Base-by-base conservation (phyloP, 2,329 filamentous ascomycete species). In the Setomelanomma holmii region DNA sequence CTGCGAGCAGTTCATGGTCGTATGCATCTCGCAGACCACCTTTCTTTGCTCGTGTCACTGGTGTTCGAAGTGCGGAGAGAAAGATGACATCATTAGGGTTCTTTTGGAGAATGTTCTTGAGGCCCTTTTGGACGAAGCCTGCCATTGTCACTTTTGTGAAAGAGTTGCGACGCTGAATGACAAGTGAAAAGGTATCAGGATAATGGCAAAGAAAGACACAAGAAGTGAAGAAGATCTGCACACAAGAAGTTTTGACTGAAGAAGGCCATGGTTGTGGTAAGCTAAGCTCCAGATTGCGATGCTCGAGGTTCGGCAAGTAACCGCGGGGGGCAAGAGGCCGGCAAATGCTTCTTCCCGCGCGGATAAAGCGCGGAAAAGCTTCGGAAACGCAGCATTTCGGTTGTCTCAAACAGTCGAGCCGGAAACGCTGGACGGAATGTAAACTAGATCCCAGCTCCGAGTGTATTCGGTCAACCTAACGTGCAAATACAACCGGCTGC, bases 51-150 rank as follows among this genome's bases (percentile, higher is more conserved):
- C 91, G 86, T 54, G 89, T 93, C 60, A 97, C 84, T 35, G 93
- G 90, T 6, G 93, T 97, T 63, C 93, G 90, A 35, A 96, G 84
- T n/a, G 92, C 87, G 17, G 92, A 96, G 65, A 96, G 86, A 72
- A 97, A 89, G 66, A 97, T 91, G 36, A 91, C 84, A 78, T 97
- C 93, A 60, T 87, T 84, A 35, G 91, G 89, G 20, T 86, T 74
- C 76, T 95, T 96, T 67, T 87, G 78, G 54, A 96, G 86, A 63
- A 96, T 86, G 68, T 88, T 84, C 63, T 87, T 85, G 58, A 93
- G 80, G 68, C 91, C 91, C 69, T 84, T 85, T 53, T 78, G 78
- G 10, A 80, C 58, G 67, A 79, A 76, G 57, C 63, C 64, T 38
- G 77, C 70, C 77, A 80, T 80, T 60, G 43, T 59, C 33, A 21